Evolutionary conservation across 306 rosid species (phyloP), one percentile per base, ranked within the genome.

Genomic region (Acacia confusa): DNA sequence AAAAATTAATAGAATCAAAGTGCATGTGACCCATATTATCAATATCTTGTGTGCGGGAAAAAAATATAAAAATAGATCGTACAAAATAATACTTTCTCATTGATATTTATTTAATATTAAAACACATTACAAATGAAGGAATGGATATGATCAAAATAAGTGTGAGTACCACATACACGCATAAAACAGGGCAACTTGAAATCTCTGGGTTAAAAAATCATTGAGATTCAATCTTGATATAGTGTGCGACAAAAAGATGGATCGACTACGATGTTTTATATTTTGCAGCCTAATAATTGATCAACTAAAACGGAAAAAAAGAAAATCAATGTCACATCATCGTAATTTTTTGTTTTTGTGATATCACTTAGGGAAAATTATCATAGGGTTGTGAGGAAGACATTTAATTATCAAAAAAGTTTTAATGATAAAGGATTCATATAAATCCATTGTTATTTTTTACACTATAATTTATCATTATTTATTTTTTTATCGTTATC

Each of bases 151-250:
- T 80, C 24, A 36, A 34, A 36, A 52, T 52, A 22, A 50, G 22
- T 48, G 74, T n/a, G 48, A 28, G 32, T 40, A 40, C 70, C 48
- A 45, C 28, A 45, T 60, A 24, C 2, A 20, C 13, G 34, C 20
- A 74, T n/a, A 65, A 77, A 66, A 47, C 27, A 52, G 9, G n/a
- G 38, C 70, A 66, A 81, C 36, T 53, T 66, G 57, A 44, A 44
- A 43, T 43, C 53, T 10, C 15, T n/a, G 67, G 27, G 47, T 25
- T 64, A 16, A 16, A 45, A 63, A 30, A 50, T 63, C 4, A 48
- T 34, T 17, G 22, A 34, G 32, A 55, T 64, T 55, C 34, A 27
- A 63, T 41, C 32, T 15, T 19, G 60, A 9, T 36, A 47, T 10
- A 6, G 44, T 2, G 13, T 30, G 15, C 1, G 19, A 50, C 43